Conservation (phyloP, 331 rosid species). For the Quercus tomentella region DNA sequence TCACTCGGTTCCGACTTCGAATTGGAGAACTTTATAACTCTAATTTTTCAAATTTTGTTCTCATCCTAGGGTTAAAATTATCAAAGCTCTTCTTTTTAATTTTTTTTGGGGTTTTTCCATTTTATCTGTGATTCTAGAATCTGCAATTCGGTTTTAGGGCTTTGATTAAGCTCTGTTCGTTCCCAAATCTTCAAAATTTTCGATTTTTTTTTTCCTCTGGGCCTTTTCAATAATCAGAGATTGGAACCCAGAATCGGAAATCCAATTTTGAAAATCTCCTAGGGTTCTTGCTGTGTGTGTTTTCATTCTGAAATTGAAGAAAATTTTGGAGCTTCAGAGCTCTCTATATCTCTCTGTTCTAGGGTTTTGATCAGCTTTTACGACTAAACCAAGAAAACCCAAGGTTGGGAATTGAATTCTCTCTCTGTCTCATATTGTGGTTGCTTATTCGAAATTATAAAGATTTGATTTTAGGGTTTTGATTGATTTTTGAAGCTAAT, state of each 20-base stretch:
- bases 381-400: background rate
- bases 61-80: constrained; percentile 20
- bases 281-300: background rate
- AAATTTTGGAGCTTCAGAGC: background rate
- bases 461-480: background rate
- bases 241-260: background rate
- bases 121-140: background rate
- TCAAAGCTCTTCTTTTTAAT: background rate
- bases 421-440: background rate
- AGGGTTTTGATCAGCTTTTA: background rate
- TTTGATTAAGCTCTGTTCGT: background rate
- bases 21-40: background rate
- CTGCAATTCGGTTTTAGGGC: background rate
- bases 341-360: background rate
- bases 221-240: background rate
- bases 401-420: background rate
- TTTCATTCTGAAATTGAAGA: background rate
- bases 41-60: background rate
- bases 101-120: too few species aligned
- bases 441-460: too few species aligned
- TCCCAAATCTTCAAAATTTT: background rate
- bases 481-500: too few species aligned
- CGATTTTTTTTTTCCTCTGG: too few species aligned
- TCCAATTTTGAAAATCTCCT: background rate
- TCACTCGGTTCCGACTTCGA: background rate